Evolutionary conservation across 768 basidiomycete genomes (phyloP).

Genomic region (Rhodosporidiobolus sp.): DNA sequence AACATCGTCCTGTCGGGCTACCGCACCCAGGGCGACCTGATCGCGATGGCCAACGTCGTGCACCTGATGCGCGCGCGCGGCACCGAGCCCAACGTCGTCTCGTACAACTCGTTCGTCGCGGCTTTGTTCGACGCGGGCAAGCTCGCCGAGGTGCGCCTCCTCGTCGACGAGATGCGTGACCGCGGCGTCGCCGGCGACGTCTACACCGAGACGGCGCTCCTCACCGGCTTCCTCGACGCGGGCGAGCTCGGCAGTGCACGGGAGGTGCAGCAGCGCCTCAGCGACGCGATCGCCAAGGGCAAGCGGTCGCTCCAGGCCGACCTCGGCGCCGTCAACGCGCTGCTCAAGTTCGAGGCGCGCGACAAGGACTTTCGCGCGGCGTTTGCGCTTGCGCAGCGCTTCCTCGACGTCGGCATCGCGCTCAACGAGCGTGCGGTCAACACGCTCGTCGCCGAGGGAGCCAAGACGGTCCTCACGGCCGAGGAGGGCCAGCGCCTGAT

Average conservation of each 20-base stretch:
- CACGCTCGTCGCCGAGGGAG: constrained; percentile 15
- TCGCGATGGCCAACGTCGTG: constrained; percentile 19
- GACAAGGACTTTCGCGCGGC: constrained; percentile 3
- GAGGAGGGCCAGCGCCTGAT: constrained; percentile 16
- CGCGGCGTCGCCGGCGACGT: constrained; percentile 18
- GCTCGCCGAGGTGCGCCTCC: constrained; percentile 9
- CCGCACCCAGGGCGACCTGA: constrained; percentile 9
- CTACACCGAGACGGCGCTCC: constrained; percentile 31
- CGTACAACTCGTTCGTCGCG: constrained; percentile 36
- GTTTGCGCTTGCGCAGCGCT: constrained; percentile 1
- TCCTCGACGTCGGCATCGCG: background rate
- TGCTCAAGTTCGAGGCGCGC: constrained; percentile 25
- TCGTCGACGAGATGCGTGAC: constrained; percentile 9
- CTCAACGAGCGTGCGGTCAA: constrained; percentile 20
- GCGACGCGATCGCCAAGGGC: background rate
- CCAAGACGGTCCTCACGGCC: background rate
- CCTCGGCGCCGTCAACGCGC: constrained; percentile 21
- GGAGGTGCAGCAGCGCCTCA: constrained; percentile 7
- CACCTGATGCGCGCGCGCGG: background rate
- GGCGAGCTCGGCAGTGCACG: constrained; percentile 27
- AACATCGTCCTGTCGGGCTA: constrained; percentile 33
- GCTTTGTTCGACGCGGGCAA: constrained; percentile 18
- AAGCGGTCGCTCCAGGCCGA: background rate
- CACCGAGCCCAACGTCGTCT: constrained; percentile 17
- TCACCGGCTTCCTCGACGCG: constrained; percentile 27